These are phyloP conservation scores for Monoraphidium neglectum DNA, from an alignment of 139 green algal species.

Conservation along the genomic window DNA sequence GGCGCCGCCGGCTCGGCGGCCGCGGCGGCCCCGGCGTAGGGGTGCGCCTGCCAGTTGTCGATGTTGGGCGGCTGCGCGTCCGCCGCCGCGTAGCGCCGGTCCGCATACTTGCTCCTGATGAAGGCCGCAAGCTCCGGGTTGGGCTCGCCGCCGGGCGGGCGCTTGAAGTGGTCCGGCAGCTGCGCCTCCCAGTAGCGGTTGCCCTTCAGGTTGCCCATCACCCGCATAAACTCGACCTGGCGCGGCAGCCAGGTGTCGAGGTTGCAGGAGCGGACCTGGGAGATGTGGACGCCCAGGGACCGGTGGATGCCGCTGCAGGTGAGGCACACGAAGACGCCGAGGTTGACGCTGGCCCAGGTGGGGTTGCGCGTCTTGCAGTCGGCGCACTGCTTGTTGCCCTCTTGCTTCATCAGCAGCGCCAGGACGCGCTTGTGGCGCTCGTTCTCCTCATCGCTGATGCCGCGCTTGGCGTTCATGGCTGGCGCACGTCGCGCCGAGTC, in stretches of 20 bases:
- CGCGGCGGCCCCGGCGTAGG: conserved; percentile 41
- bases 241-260: conserved; percentile 94
- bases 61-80: conserved; percentile 75
- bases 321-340: conserved; percentile 91
- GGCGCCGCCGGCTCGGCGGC: not conserved
- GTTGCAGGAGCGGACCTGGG: conserved; percentile 84
- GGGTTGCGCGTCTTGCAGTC: conserved; percentile 84
- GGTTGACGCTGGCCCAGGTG: conserved; percentile 85
- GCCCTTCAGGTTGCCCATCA: conserved; percentile 81
- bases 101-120: conserved; percentile 85
- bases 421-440: conserved; percentile 79
- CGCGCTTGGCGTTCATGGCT: conserved; percentile 65
- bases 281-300: conserved; percentile 88
- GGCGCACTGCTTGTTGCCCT: conserved; percentile 79
- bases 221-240: conserved; percentile 85
- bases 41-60: conserved; percentile 77
- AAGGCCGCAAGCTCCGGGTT: conserved; percentile 77
- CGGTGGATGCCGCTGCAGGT: conserved; percentile 90
- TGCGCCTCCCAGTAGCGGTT: conserved; percentile 88
- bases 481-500: not conserved
- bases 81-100: conserved; percentile 45
- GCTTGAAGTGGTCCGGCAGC: conserved; percentile 69
- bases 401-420: conserved; percentile 65
- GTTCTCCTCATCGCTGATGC: conserved; percentile 75
- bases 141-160: conserved; percentile 63